These are phyloP conservation scores for Colletotrichum sp. DNA, from an alignment of 2,329 filamentous ascomycete genomes.

Conservation along the genomic window DNA sequence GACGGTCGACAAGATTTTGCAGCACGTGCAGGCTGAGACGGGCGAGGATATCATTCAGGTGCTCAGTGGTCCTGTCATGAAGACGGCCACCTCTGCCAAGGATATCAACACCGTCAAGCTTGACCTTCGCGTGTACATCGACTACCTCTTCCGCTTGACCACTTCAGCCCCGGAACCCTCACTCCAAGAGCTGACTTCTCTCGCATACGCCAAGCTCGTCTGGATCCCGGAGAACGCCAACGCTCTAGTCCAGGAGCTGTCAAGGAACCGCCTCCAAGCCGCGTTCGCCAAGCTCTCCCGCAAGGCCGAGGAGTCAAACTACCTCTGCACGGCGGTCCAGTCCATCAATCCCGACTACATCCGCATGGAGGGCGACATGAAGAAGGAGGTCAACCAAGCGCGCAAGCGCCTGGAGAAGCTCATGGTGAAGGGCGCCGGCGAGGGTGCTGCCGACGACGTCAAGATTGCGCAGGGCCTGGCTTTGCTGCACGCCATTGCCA, in stretches of 20 bases:
- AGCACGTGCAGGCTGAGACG: slow-evolving; percentile 60
- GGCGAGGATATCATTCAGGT: slow-evolving; percentile 56
- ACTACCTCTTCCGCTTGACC: slow-evolving; percentile 58
- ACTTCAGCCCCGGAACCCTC: slow-evolving; percentile 41
- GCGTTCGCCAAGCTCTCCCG: slow-evolving; percentile 63
- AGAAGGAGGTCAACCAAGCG: slow-evolving; percentile 56
- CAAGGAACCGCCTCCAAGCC: slow-evolving; percentile 61
- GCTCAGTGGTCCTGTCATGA: slow-evolving; percentile 29
- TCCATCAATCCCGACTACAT: slow-evolving; percentile 57
- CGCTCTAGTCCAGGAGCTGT: slow-evolving; percentile 47
- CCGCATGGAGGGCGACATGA: slow-evolving; percentile 59
- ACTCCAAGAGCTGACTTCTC: slow-evolving; percentile 56
- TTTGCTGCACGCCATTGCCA: slow-evolving; percentile 80
- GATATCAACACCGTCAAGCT: slow-evolving; percentile 39
- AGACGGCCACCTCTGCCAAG: slow-evolving; percentile 23
- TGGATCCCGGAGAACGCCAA: slow-evolving; percentile 22
- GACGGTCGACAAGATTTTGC: slow-evolving; percentile 76
- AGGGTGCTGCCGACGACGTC: slow-evolving; percentile 37
- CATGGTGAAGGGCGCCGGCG: slow-evolving; percentile 40
- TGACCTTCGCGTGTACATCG: slow-evolving; percentile 53
- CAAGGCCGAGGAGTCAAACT: slow-evolving; percentile 54
- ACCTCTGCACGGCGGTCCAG: slow-evolving; percentile 58
- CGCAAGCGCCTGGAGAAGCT: slow-evolving; percentile 57
- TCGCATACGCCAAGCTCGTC: slow-evolving; percentile 58
- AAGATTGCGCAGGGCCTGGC: slow-evolving; percentile 68